phyloP scores from a whole-genome alignment of 176 grass and related monocot genomes.

The Triticum turgidum region DNA sequence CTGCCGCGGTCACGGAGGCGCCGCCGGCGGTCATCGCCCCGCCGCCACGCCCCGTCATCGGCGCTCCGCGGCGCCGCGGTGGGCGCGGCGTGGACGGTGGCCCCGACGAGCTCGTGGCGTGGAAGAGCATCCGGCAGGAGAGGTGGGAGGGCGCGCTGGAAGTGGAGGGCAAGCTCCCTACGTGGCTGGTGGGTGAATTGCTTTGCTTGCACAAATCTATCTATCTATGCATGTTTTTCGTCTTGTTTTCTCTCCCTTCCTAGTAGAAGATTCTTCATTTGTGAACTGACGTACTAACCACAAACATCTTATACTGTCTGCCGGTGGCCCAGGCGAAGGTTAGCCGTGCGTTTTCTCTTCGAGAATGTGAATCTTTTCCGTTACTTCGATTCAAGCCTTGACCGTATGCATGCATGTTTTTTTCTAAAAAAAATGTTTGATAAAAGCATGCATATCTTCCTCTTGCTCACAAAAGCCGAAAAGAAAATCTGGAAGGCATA shows the following conservation, averaged over 20 bases:
- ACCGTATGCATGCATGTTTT: not conserved
- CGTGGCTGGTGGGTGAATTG: slow-evolving; percentile 74
- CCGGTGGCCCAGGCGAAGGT: slow-evolving; percentile 34
- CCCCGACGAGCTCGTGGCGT: slow-evolving; percentile 61
- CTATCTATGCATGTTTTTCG: not conserved
- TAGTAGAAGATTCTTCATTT: not conserved
- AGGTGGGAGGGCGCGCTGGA: slow-evolving; percentile 77
- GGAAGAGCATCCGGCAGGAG: slow-evolving; percentile 86
- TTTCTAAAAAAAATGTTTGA: not conserved
- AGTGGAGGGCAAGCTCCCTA: slow-evolving; percentile 70
- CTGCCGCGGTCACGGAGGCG: slow-evolving; percentile 34
- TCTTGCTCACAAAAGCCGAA: not conserved
- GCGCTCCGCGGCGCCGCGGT: slow-evolving; percentile 26
- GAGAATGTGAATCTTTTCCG: slow-evolving; percentile 54
- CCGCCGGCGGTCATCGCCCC: not conserved
- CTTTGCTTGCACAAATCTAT: not conserved
- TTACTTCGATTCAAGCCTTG: slow-evolving; percentile 29
- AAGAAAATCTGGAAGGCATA: not conserved
- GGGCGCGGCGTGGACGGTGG: not conserved
- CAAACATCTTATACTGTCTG: slow-evolving; percentile 9
- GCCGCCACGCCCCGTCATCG: slow-evolving; percentile 22
- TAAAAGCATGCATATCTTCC: slow-evolving; percentile 6
- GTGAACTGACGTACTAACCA: slow-evolving; percentile 22
- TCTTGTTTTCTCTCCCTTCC: not conserved
- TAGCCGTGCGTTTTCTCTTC: slow-evolving; percentile 34